Base-by-base conservation (phyloP, 1,139 yeast genomes). In the Yamadazyma buinensis region DNA sequence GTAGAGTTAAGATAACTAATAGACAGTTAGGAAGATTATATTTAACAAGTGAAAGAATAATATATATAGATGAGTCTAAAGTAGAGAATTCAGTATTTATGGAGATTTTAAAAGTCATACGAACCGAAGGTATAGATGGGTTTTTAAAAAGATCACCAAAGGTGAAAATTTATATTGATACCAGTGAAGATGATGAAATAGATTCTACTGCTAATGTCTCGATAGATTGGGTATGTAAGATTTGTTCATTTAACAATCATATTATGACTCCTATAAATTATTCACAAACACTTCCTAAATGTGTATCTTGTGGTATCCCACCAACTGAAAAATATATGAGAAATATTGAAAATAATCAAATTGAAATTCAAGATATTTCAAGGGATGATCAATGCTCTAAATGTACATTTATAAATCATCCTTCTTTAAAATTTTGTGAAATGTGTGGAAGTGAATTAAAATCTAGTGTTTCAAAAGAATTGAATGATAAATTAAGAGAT, bases 381-480 rank as follows among this genome's bases (percentile, higher is more conserved):
- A 55, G 67, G 71, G 68, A 75, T 36, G 65, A 70, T 28, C 69
- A 70, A 32, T 92, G 98, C 46, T 80, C 88, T 0, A 68, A 73
- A 29, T 92, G 97, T 50, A 92, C 97, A 0, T 92, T 90, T 50
- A 64, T 77, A 12, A 92, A 92, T 53, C 96, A 90, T 55, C 84
- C 90, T 0, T 76, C 85, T 4, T 63, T 92, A 66, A 63, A 71
- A 31, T 70, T 67, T 42, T 92, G 98, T 55, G 98, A 92, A 55
- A 73, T 92, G 54, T 92, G 97, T 61, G 96, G 95, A 0, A 66
- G 82, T 0, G 69, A 72, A 30, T 61, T 85, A 29, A 49, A 46
- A 32, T 46, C 58, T 1, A 37, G 37, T 5, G 21, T 57, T 6
- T 55, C 59, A 11, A 38, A 23, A 24, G 43, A 36, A 12, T 35